Base-by-base conservation (phyloP, 768 basidiomycete species). In the Calocybe cyanea region DNA sequence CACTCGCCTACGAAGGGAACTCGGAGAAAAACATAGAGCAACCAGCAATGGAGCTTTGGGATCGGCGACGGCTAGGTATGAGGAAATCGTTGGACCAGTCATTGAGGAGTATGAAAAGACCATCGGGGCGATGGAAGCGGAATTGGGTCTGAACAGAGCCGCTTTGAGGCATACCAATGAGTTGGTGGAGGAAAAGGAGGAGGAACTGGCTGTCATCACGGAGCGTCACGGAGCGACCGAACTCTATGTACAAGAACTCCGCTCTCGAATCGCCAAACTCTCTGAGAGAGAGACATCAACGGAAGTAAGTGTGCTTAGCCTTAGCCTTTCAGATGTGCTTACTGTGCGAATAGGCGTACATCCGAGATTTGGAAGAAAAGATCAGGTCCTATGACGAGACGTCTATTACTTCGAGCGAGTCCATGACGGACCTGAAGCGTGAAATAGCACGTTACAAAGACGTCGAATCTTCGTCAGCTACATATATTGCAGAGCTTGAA, bases 41-140 rank as follows among this genome's bases (percentile, higher is more conserved):
- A 79, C 79, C 23, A 65, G 66, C 15, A 74, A 78, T 7, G 87
- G 87, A 21, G 76, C 78, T 25, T 56, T 84, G 2, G 87, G 81
- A 14, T 28, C 25, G 11, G 25, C 25, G 11, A 87, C 83, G 2
- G 83, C 75, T 49, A 85, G 83, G 57, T 92, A 92, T 57, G 91
- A 92, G 58, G 91, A 92, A 65, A 92, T 88, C 51, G 94, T 98
- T 17, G 94, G 92, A 13, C 95, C 95, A 2, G 93, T 99, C 55
- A 96, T 99, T 41, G 90, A 96, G 66, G 93, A 97, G 68, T 99
- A 99, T 65, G 95, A 99, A 73, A 92, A 95, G 73, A 92, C 92
- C 1, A 95, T 98, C 53, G 78, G 83, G 33, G 86, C 92, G 2
- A 87, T 99, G 77, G 96, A 99, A 64, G 89, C 88, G 0, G 92